Base-by-base conservation (phyloP, 176 grass and related monocot species). In the Cocos nucifera region DNA sequence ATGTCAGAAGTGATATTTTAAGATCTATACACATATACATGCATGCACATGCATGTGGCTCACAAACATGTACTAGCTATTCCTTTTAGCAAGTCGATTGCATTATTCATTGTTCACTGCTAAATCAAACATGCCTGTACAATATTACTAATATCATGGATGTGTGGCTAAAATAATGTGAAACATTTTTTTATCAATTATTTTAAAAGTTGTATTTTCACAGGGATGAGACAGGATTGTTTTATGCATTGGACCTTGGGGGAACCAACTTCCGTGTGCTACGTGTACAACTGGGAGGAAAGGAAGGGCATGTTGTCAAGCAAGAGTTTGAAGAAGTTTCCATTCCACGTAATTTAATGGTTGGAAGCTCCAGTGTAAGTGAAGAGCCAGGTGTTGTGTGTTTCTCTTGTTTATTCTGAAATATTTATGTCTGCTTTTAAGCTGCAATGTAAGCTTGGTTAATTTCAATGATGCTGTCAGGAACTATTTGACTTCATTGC, bases 231-330 rank as follows among this genome's bases (percentile, higher is more conserved):
- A 80, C 65, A 67, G 85, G 89, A 53, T 16, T 88, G 24, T 88
- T 80, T 82, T 95, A 88, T 61, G 89, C 85, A 57, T 80, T 95
- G 75, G 89, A 95, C 56, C 84, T 95, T 64, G 89, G 78, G 78
- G 85, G 89, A 75, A 95, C 89, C 51, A 95, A 95, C 39, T 88
- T 88, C 54, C 80, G 81, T 30, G 78, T 95, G 62, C 65, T 95
- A 54, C 75, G 85, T 26, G 65, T 95, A 59, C 81, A 84, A 61
- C 57, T 95, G 35, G 81, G 88, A 70, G 89, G 85, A 61, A 85
- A 74, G 50, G 85, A 88, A 51, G 51, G 59, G n/a, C 52, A 64
- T 63, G 79, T 89, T 69, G 15, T 82, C 62, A 95, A 88, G 39
- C 72, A 95, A 80, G 68, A 88, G 73, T 80, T 39, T 57, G 17